phyloP scores from a whole-genome alignment of 495 filamentous ascomycete species.

The Penicillium desertorum region DNA sequence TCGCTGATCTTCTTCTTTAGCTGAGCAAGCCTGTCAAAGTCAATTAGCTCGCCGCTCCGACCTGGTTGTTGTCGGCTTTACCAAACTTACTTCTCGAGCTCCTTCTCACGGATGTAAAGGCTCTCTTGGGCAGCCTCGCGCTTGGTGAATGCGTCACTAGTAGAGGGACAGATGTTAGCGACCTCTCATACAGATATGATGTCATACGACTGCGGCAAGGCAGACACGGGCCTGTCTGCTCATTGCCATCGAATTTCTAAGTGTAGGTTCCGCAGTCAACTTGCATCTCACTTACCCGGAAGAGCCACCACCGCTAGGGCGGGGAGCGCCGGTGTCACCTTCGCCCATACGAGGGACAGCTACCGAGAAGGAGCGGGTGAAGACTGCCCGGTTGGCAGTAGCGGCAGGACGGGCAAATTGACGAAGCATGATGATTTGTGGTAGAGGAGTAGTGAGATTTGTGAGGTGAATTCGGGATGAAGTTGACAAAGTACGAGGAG shows the following conservation, averaged over 20 bases:
- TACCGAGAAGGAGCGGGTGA: conserved; percentile 62
- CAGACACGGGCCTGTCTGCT: conserved; percentile 7
- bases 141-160: conserved; percentile 83
- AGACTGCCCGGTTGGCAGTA: conserved; percentile 48
- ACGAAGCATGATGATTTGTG: conserved; percentile 57
- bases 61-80: not conserved
- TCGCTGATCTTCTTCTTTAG: conserved; percentile 76
- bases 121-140: conserved; percentile 88
- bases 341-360: conserved; percentile 60
- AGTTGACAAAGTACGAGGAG: conserved; percentile 44
- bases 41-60: conserved; percentile 4
- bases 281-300: conserved; percentile 30
- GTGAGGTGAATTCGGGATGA: conserved; percentile 9
- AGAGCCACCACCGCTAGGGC: conserved; percentile 37
- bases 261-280: not conserved
- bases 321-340: conserved; percentile 68
- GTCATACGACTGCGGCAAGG: conserved; percentile 14
- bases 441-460: conserved; percentile 6
- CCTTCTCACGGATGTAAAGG: conserved; percentile 75
- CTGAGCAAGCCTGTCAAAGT: conserved; percentile 48
- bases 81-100: conserved; percentile 70
- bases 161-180: conserved; percentile 11
- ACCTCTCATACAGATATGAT: conserved; percentile 18
- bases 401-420: conserved; percentile 61
- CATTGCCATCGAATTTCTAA: not conserved